Base-by-base conservation (phyloP, 1,284 basidiomycete genomes). In the Thelephora terrestris region DNA sequence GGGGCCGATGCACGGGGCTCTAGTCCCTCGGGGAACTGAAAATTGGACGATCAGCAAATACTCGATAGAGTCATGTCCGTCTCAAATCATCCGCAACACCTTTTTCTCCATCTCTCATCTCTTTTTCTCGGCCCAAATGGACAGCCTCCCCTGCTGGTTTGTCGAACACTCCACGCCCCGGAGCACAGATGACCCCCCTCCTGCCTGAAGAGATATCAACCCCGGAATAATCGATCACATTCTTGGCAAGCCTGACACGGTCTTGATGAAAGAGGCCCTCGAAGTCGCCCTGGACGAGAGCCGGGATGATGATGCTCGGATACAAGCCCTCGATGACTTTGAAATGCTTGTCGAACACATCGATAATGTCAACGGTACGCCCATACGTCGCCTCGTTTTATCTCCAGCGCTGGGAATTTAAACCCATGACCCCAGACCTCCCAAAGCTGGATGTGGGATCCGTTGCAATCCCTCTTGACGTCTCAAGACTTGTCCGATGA, bases 261-360 rank as follows among this genome's bases (percentile, higher is more conserved):
- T 81, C 51, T 70, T 83, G 38, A 95, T 96, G 91, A 89, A 88
- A 61, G 91, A 95, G 60, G 83, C 86, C 55, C 73, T 95, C 62
- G 73, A 72, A 2, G 66, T 80, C 47, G 90, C 91, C 1, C 61
- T 77, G n/a, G 85, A 95, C 61, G 67, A 71, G 27, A 68, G 61
- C 21, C 71, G 71, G 38, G 65, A 69, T 24, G 79, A 89, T 50
- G 81, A 85, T 38, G 78, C 81, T 17, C 67, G 91, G 27, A 69
- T 91, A 44, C 70, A 76, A 17, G 93, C 95, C 0, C 71, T 98
- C 57, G 95, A 99, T 67, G 81, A 98, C 63, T 76, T 98, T 47
- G 96, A 99, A 68, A 92, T 98, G 92, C 73, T 98, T 23, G 78
- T 97, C 54, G 93, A 98, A 64, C 78, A 81, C 43, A 91, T 99